Base-by-base conservation (phyloP, 1,284 basidiomycete species). In the Leccinum subatratum region DNA sequence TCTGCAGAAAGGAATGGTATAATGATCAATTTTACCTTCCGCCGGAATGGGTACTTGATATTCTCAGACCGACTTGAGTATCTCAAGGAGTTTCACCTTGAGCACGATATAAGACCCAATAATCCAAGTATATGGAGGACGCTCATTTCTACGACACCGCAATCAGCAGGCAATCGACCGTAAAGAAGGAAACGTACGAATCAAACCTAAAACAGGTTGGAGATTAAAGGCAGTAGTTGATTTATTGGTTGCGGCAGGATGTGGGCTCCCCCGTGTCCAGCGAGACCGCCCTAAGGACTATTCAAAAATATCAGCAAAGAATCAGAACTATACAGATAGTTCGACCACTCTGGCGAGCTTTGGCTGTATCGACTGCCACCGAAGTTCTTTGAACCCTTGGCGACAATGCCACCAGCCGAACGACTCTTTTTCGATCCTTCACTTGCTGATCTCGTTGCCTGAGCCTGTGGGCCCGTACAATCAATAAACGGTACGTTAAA, bases 41-140 rank as follows among this genome's bases (percentile, higher is more conserved):
- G 80, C 82, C 0, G 77, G 72, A n/a, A 75, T 67, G 3, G 80
- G 79, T 0, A 70, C 65, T 30, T 81, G 77, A n/a, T 71, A 73
- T 64, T 86, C 81, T 22, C 82, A 82, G 2, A 88, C 66, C 37
- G 77, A 79, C 54, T 83, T 79, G 12, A 83, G 79, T 8, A 80
- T 73, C 63, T 83, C 81, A 7, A 90, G 77, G 7, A 88, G 71
- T 54, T 83, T 83, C 1, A 90, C 80, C 60, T 90, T 85, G 11
- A 86, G 78, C 32, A 87, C 72, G 25, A 79, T 75, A 1, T 75
- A 1, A 86, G 76, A 0, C 80, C 81, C 12, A 86, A 76, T 6
- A 94, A 72, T 5, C 91, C 91, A n/a, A 93, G 82, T 32, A 95
- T 78, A 45, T 87, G 83, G 0, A 86, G 83, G 0, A 86, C 77